Conservation (phyloP, 352 stramenopile genomes). For the Phytophthora lateralis region DNA sequence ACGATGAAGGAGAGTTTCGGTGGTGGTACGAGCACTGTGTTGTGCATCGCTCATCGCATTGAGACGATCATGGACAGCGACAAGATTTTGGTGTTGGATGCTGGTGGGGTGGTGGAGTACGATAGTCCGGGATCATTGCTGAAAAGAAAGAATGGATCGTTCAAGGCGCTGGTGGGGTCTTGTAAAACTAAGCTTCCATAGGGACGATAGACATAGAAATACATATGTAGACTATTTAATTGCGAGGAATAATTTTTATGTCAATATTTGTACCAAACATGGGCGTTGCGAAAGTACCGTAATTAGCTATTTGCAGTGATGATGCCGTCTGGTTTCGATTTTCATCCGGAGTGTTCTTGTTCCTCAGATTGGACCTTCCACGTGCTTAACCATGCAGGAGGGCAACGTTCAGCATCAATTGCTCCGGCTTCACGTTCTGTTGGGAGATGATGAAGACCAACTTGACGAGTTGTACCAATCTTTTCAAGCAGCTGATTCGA, state of each 20-base stretch:
- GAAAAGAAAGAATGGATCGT: no score
- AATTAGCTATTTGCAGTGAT: no score
- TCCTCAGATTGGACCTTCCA: no score
- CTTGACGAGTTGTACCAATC: conserved; percentile 27
- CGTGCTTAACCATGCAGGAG: conserved; percentile 2
- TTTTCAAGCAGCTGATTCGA: conserved; percentile 24
- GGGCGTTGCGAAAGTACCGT: no score
- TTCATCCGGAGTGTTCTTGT: no score
- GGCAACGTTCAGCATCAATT: conserved; percentile 16
- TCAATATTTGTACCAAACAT: no score
- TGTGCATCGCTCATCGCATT: conserved; percentile 95
- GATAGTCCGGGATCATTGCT: conserved; percentile 61
- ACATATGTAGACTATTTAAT: no score
- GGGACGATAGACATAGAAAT: not conserved
- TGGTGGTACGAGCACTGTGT: conserved; percentile 71
- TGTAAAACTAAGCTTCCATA: no score
- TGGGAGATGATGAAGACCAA: conserved; percentile 58
- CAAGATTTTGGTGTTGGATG: conserved; percentile 89
- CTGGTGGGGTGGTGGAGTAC: conserved; percentile 48
- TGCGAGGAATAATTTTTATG: no score
- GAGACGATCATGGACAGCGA: conserved; percentile 95
- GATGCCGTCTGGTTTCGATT: no score
- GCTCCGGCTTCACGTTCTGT: conserved; percentile 28
- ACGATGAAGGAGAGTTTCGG: conserved; percentile 92
- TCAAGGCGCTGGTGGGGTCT: no score